Base-by-base conservation (phyloP, 2,329 filamentous ascomycete species). In the Ophiocordyceps camponoti-rufipedis region DNA sequence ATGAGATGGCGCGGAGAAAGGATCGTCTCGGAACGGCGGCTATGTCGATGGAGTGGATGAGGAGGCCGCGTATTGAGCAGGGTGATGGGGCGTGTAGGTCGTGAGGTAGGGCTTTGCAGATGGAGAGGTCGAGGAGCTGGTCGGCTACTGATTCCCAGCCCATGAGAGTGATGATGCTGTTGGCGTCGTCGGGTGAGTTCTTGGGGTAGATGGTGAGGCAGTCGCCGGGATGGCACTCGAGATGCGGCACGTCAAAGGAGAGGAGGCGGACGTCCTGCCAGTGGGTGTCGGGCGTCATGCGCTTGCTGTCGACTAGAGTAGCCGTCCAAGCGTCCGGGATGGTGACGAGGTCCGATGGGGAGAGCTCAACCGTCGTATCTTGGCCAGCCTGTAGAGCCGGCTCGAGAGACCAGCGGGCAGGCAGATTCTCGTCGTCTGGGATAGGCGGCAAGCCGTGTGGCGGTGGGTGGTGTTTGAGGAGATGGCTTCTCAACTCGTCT, bases 241-340 rank as follows among this genome's bases (percentile, higher is more conserved):
- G 39, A 19, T 16, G 16, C 39, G 13, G 11, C 58, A 76, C 53
- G 9, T 66, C 68, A 13, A 96, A 68, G 1, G 68, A 71, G n/a
- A 95, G 62, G 45, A 84, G 75, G 0, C 91, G 82, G 41, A 96
- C 89, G 64, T 98, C 91, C 65, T 98, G 91, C 80, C 86, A 95
- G 63, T 98, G 91, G 1, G 68, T 66, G 1, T 60, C 43, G 0
- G 88, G 79, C 0, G 91, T 98, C 6, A 94, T 61, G 14, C 88
- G 75, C 16, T 67, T 60, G 56, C 94, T 94, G n/a, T 63, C 58
- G 1, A 67, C 55, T 1, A 98, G 58, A 0, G 61, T 71, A 9
- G 80, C 82, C 0, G 59, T 61, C 50, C 76, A 65, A 2, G 72
- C 67, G 40, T 66, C 63, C 0, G 75, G 72, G 12, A 86, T 69